Base-by-base conservation (phyloP, 805 yeast genomes). In the Helenozyma baotianmanensis region DNA sequence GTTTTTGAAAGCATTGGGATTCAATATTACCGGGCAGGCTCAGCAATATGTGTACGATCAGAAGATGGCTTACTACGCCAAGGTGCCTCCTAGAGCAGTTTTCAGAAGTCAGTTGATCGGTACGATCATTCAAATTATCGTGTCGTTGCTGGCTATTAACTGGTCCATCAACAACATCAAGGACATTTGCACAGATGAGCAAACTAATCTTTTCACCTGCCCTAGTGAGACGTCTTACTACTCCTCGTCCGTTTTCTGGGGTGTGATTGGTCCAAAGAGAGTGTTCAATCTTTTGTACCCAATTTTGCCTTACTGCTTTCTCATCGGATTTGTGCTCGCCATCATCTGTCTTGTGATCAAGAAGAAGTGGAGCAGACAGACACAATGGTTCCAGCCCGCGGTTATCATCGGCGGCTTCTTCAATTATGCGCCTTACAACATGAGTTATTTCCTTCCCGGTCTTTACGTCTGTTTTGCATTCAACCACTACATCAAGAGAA, bases 221-320 rank as follows among this genome's bases (percentile, higher is more conserved):
- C 26, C 26, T 8, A 14, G 12, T 9, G 15, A 12, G 6, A 12
- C 16, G 7, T 9, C 26, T 5, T 23, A 9, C 26, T 23, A 23
- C 16, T 23, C 19, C 5, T 17, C 19, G 7, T 17, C 19, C 5
- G 19, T 17, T 6, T 14, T 15, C 7, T 25, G 27, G 27, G 27
- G 27, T 15, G 27, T 25, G 6, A 15, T 25, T 7, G 27, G 27
- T 8, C 27, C 27, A 9, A 14, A 15, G 19, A 14, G 13, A 7
- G 27, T 25, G 4, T 25, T 25, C 19, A 15, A 16, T 12, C 5
- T 4, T 6, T 9, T 21, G 8, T 56, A 58, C 33, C 62, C 60
- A 14, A 27, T 54, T n/a, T 45, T 58, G 32, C 50, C 51, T 38
- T 56, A 41, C 34, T 56, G 58, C 25, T 55, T 58, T 47, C 49